Base-by-base conservation (phyloP, 2,329 filamentous ascomycete species). In the Penicillium sp. region DNA sequence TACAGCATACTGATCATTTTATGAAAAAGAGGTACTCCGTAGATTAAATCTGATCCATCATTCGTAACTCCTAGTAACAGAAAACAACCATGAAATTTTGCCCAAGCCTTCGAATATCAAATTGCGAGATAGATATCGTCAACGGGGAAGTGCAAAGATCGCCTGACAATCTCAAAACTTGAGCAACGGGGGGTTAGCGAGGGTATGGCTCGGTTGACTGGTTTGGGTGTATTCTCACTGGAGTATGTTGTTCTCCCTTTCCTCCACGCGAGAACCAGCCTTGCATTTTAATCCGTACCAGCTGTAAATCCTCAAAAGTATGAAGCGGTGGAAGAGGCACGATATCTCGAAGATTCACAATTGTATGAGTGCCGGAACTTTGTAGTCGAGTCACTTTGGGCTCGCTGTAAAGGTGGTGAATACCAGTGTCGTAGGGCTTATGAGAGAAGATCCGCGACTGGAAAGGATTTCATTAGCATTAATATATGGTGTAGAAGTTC, bases 401-500 rank as follows among this genome's bases (percentile, higher is more conserved):
- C 19, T 42, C 23, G 28, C 17, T 27, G 26, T n/a, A 48, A 44
- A 37, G 26, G 39, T 20, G 16, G 35, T 26, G 25, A 11, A 16
- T 21, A 34, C n/a, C n/a, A 17, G 30, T 36, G 7, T 28, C 18
- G n/a, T 33, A 21, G 37, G 15, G 23, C 36, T 62, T 64, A 65
- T 33, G 62, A 63, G 26, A 65, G 60, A 17, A 65, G 54, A 50
- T 65, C 62, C 35, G 62, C 62, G 41, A 65, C 62, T 65, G 28
- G 7, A 29, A 16, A 13, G 9, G 13, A 34, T 11, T 17, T 36
- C 7, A 41, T 56, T 46, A 56, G 55, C 15, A 39, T 6, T 8
- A 10, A 20, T 35, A 32, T n/a, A n/a, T n/a, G n/a, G n/a, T n/a
- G 6, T 16, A 4, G 21, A 27, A 19, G 19, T 4, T 7, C 4